Evolutionary conservation across 768 basidiomycete species (phyloP), one percentile per base, ranked within the genome.

Genomic region (Russula virescens): DNA sequence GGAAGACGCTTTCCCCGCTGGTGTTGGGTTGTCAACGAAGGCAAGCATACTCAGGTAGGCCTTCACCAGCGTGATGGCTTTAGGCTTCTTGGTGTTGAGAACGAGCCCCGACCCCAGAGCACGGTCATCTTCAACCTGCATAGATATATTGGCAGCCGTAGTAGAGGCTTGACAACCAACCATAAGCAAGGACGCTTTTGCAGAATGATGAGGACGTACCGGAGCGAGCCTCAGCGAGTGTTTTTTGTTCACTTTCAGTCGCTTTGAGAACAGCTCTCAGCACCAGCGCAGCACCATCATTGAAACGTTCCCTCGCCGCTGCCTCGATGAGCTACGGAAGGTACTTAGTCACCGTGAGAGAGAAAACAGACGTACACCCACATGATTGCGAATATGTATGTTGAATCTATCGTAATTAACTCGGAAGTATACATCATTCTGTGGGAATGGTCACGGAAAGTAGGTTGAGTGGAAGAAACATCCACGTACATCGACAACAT

Each of bases 401-500:
- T 89, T 86, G 74, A 94, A 96, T 68, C 84, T 88, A 68, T 94
- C 88, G 71, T 87, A 90, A 75, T 98, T 98, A 52, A 98, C 82
- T 52, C 91, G 84, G 71, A 97, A 90, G 73, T 86, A 85, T 38
- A 91, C 81, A 3, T 78, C 77, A 19, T 89, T 84, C 87, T 94
- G 61, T 8, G 40, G 43, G 48, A 45, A 26, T 14, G 14, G 45
- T 64, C 40, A 63, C 26, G 28, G 58, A n/a, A 48, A 34, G 50
- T 53, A 18, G 28, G 25, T 31, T 21, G 21, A 28, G 16, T 10
- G 19, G 31, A 57, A 49, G 50, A 42, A 55, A 35, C 26, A 48
- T 46, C 18, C 31, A 55, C 26, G 52, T 68, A 91, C 92, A 74
- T 93, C 87, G 40, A 91, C 83, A 34, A 80, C 74, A 34, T 80